Evolutionary conservation across 2,329 filamentous ascomycete genomes (phyloP).

Genomic region (Xylariaceae sp.): DNA sequence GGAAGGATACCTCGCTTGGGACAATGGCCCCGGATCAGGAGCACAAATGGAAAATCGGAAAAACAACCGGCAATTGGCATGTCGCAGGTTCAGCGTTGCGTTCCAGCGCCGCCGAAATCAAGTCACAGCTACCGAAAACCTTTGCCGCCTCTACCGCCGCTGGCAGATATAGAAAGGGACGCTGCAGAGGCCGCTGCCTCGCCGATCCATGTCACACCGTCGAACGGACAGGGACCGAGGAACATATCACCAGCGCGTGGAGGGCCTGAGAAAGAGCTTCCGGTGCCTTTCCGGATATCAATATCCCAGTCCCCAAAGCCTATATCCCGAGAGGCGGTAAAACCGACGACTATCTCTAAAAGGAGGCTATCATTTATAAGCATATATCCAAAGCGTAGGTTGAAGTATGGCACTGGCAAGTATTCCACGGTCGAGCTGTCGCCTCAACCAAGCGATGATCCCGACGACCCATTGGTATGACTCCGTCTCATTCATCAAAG

Average conservation of each 20-base stretch:
- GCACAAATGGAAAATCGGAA: conserved; percentile 15
- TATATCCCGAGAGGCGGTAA: conserved; percentile 20
- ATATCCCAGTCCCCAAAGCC: conserved; percentile 15
- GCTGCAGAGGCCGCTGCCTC: conserved; percentile 6
- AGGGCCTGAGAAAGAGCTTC: conserved; percentile 12
- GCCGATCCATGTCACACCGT: conserved; percentile 2
- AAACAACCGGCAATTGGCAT: conserved; percentile 21
- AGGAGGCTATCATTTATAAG: conserved; percentile 34
- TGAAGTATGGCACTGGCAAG: conserved; percentile 45
- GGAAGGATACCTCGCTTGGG: conserved; percentile 1
- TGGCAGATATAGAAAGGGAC: conserved; percentile 17
- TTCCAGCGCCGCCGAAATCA: conserved; percentile 18
- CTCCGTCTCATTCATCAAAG: neutral
- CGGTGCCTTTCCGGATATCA: conserved; percentile 15
- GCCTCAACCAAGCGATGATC: conserved; percentile 51
- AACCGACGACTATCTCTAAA: conserved; percentile 32
- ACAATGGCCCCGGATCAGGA: conserved; percentile 13
- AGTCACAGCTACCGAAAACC: conserved; percentile 21
- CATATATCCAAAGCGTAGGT: conserved; percentile 30
- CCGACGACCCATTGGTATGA: conserved; percentile 49
- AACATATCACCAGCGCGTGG: conserved; percentile 10
- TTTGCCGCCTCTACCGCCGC: conserved; percentile 24
- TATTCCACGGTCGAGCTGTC: conserved; percentile 41
- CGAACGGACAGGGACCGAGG: conserved; percentile 4
- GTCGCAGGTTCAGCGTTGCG: conserved; percentile 20